These are phyloP conservation scores for Phycomyces blakesleeanus DNA, from an alignment of 192 early-diverging fungal genomes.

Conservation along the genomic window DNA sequence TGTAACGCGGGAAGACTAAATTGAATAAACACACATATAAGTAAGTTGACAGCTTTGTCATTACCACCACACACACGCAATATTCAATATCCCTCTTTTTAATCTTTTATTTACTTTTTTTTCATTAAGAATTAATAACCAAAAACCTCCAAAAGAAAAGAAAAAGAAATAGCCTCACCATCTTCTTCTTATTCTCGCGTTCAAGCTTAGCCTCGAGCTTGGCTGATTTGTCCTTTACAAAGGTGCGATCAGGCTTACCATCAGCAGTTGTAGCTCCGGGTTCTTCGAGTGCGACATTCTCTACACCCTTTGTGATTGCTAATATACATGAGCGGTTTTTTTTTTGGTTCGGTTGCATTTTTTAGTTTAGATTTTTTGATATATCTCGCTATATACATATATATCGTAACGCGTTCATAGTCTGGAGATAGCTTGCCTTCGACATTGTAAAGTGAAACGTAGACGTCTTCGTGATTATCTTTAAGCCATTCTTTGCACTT, in stretches of 20 bases:
- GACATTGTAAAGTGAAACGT: constrained; percentile 52
- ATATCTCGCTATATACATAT: not conserved
- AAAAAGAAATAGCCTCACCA: too few relatives aligned
- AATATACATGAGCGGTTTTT: constrained; percentile 2
- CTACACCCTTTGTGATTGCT: constrained; percentile 25
- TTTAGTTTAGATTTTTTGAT: constrained; percentile 10
- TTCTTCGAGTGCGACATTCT: constrained; percentile 18
- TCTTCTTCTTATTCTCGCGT: constrained; percentile 72
- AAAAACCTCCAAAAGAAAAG: too few relatives aligned
- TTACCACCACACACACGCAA: not conserved
- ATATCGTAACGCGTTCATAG: not conserved
- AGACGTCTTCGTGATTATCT: constrained; percentile 53
- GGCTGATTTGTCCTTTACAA: constrained; percentile 36
- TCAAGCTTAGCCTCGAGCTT: constrained; percentile 68
- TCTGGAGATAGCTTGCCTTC: constrained; percentile 10
- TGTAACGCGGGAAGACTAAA: constrained; percentile 58
- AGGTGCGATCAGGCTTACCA: constrained; percentile 48
- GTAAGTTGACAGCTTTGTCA: not conserved
- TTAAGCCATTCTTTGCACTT: constrained; percentile 82
- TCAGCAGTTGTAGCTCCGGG: constrained; percentile 29
- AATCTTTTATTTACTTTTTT: too few relatives aligned
- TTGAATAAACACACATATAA: not conserved
- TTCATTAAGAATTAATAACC: too few relatives aligned
- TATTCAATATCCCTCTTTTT: too few relatives aligned
- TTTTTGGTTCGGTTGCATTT: constrained; percentile 40